Evolutionary conservation across 2,329 filamentous ascomycete genomes (phyloP).

Genomic region (Zymoseptoria brevis): DNA sequence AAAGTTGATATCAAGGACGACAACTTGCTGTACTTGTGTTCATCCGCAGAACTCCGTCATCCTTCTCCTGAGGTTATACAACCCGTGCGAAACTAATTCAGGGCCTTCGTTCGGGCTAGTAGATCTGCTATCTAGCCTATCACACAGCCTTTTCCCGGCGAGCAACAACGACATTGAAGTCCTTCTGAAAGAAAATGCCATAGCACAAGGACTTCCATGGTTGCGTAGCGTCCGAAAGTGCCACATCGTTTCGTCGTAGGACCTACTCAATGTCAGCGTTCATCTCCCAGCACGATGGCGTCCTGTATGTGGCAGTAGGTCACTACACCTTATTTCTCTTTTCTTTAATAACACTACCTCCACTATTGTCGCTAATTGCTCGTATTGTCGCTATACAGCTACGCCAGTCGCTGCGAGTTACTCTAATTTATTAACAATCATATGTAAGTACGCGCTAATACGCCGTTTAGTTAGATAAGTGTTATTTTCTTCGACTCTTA

Average conservation of each 20-base stretch:
- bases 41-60: neutral
- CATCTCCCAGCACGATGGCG: constrained; percentile 20
- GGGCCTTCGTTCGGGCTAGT: neutral
- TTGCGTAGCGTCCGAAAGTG: constrained; percentile 2
- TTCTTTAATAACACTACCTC: no score
- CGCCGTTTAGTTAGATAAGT: no score
- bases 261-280: constrained; percentile 7
- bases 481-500: no score
- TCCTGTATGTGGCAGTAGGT: no score
- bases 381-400: no score
- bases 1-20: neutral
- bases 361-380: no score
- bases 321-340: no score
- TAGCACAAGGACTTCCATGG: constrained; percentile 5
- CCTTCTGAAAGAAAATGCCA: constrained; percentile 6
- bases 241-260: constrained; percentile 5
- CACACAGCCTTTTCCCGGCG: neutral
- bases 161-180: neutral
- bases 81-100: neutral
- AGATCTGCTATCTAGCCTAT: neutral
- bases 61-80: neutral
- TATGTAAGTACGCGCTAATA: no score
- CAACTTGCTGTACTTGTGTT: neutral
- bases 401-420: no score
- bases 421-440: no score